These are phyloP conservation scores for Mortierella sp. DNA, from an alignment of 371 early-diverging fungal genomes.

Conservation along the genomic window DNA sequence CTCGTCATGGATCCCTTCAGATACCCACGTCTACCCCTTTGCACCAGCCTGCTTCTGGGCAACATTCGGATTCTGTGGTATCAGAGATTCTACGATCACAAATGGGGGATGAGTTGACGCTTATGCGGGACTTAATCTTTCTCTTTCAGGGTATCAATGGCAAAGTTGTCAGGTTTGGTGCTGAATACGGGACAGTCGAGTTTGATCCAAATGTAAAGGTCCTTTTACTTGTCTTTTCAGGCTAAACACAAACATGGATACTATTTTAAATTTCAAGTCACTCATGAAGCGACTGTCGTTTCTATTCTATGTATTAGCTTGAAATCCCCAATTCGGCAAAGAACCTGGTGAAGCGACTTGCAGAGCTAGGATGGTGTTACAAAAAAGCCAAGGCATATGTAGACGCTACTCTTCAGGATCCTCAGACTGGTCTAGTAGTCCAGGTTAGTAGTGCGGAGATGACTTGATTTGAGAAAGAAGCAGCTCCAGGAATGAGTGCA, in stretches of 20 bases:
- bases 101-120: slow-evolving; percentile 71
- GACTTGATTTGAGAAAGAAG: no score
- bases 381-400: slow-evolving; percentile 64
- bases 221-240: background rate
- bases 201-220: slow-evolving; percentile 61
- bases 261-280: background rate
- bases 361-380: slow-evolving; percentile 82
- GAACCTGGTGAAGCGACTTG: slow-evolving; percentile 64
- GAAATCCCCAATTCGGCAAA: slow-evolving; percentile 66
- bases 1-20: slow-evolving; percentile 21
- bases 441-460: slow-evolving; percentile 55
- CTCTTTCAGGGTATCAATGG: slow-evolving; percentile 97
- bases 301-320: slow-evolving; percentile 37
- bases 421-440: slow-evolving; percentile 67
- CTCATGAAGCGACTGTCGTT: background rate
- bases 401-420: slow-evolving; percentile 53
- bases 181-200: slow-evolving; percentile 55
- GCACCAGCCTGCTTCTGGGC: slow-evolving; percentile 12
- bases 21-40: slow-evolving; percentile 11
- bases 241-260: background rate
- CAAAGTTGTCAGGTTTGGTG: slow-evolving; percentile 75
- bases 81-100: slow-evolving; percentile 12
- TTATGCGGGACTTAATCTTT: slow-evolving; percentile 89
- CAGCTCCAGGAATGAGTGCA: no score
- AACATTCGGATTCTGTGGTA: slow-evolving; percentile 5